Base-by-base conservation (phyloP, 305 asterid species). In the Striga hermonthica region DNA sequence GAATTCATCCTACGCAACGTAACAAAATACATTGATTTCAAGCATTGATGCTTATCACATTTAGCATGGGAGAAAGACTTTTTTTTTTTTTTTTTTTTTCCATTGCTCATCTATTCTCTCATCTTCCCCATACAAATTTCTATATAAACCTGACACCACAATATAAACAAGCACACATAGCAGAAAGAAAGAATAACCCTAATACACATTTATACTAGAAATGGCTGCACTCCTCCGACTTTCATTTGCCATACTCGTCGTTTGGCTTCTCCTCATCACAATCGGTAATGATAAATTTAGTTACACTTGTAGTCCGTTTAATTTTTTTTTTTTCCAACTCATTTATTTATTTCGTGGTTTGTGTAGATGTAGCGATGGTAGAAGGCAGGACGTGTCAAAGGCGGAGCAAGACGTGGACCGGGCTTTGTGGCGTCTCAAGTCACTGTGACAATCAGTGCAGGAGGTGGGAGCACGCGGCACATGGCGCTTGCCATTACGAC, bases 341-440 rank as follows among this genome's bases (percentile, higher is more conserved):
- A 2, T 22, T 22, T 22, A 22, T 22, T 22, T 22, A 22, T 22
- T 22, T 38, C 0, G 39, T 1, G 13, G n/a, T n/a, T 7, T 1
- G 31, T 7, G 52, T 37, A 62, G 66, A 48, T 4, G 6, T 34
- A 22, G 11, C 5, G 55, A 1, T 44, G 15, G 56, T 16, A 45
- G 40, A 62, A 16, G 44, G 41, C 10, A 9, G 16, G 40, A 36
- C 31, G n/a, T 57, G 62, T 12, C 22, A 34, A 36, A 71, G 65
- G 68, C 71, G 60, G 0, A 74, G 82, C 67, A 31, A 41, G 68
- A 71, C 79, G 8, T 74, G 82, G 82, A 22, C 75, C 0, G 82
- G 82, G 22, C 11, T 31, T n/a, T 74, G 82, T 53, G n/a, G 65
- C 7, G 64, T 3, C 53, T 62, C 82, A 4, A 45, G 43, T 11